A percentile compares a stretch with the other conserved stretches of the same genome.
phyloP scores from a whole-genome alignment of 2,329 filamentous ascomycete species.

The Grosmannia huntii region DNA sequence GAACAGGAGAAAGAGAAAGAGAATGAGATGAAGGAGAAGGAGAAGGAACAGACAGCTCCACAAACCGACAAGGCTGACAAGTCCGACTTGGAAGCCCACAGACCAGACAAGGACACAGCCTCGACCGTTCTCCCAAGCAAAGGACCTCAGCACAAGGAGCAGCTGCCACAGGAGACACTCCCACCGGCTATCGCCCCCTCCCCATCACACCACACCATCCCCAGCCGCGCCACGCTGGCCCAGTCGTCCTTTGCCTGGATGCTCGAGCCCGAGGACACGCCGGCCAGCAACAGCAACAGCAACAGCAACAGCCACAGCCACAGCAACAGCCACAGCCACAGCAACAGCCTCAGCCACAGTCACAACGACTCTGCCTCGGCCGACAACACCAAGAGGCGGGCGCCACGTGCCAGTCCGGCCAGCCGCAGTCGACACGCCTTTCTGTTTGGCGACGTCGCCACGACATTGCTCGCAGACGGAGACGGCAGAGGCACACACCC shows the following conservation, averaged over 20 bases:
- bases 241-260: conserved; percentile 73
- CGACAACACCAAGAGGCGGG: conserved; percentile 8
- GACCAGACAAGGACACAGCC: too few species aligned
- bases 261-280: conserved; percentile 47
- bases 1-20: neutral
- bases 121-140: too few species aligned
- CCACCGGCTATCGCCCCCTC: conserved; percentile 1
- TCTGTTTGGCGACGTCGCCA: conserved; percentile 40
- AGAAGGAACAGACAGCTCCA: neutral
- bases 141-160: too few species aligned
- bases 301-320: too few species aligned
- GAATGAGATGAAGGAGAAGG: neutral
- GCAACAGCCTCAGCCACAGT: too few species aligned
- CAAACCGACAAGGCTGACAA: neutral
- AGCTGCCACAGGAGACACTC: conserved; percentile 8
- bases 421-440: conserved; percentile 45
- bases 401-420: conserved; percentile 17
- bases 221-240: conserved; percentile 52
- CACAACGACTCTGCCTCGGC: neutral
- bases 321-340: too few species aligned
- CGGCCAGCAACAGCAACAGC: neutral
- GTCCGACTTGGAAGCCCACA: too few species aligned
- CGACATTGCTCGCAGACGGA: conserved; percentile 15
- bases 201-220: conserved; percentile 28
- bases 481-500: conserved; percentile 14